Evolutionary conservation across 176 grass and related monocot genomes (phyloP), one percentile per base, ranked within the genome.

Genomic region (Avena insularis): DNA sequence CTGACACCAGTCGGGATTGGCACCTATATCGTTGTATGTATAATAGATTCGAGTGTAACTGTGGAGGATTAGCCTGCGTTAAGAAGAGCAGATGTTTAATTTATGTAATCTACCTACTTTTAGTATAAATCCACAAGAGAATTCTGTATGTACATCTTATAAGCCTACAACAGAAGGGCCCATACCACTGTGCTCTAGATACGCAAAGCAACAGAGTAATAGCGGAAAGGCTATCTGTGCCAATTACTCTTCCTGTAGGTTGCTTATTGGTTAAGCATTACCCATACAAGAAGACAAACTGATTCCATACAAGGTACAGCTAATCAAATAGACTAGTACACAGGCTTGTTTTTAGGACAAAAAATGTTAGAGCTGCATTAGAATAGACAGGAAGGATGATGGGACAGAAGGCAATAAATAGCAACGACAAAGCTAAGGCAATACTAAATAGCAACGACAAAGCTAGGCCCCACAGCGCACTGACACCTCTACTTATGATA

Each of bases 11-110:
- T 88, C 94, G 87, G 79, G 92, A 90, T 84, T 94, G 87, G 3
- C 90, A 83, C 73, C 97, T 96, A 75, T 96, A 96, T 65, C 94
- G 62, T 85, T 96, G 94, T 93, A 99, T 99, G 67, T 94, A 99
- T 74, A 96, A 79, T 12, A 99, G 90, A 83, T 98, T 98, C 71
- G 97, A 98, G 85, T 98, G 92, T 56, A 98, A 89, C 55, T 96
- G 94, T 33, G 94, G 94, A 88, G 97, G 97, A 85, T 99, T 99
- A 64, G 94, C 94, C 97, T 99, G 97, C 90, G 87, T 50, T 74
- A 79, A 65, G 8, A 89, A 74, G 35, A 88, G 19, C 6, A 62
- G 6, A 4, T 75, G 50, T 20, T 79, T 86, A 78, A 43, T 77
- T 77, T 69, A 20, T 76, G 55, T 54, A 62, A n/a, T 38, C 43